A percentile compares a stretch with the other conserved stretches of the same genome.
phyloP scores from a whole-genome alignment of 768 basidiomycete genomes.

The Tulasnella calospora region DNA sequence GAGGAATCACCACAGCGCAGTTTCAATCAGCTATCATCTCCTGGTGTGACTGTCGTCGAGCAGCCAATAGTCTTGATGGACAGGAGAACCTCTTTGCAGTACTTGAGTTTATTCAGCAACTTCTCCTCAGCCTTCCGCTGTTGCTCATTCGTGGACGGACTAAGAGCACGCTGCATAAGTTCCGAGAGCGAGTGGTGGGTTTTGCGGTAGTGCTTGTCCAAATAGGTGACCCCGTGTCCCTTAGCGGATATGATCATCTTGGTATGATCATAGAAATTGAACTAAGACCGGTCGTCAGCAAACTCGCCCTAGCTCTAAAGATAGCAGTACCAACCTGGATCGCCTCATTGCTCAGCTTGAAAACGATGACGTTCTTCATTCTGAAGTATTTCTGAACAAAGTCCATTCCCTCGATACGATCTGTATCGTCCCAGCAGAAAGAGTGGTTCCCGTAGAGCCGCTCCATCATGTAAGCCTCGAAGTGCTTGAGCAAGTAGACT shows the following conservation, averaged over 20 bases:
- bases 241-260: conserved; percentile 84
- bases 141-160: conserved; percentile 46
- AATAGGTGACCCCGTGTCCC: conserved; percentile 77
- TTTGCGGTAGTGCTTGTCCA: conserved; percentile 81
- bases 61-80: conserved; percentile 18
- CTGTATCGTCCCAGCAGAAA: conserved; percentile 69
- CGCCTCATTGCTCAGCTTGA: conserved; percentile 91
- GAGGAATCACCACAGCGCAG: neutral
- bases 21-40: neutral
- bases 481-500: conserved; percentile 87
- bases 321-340: conserved; percentile 66
- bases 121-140: conserved; percentile 57
- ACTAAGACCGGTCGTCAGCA: conserved; percentile 47
- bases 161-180: conserved; percentile 56
- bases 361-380: conserved; percentile 96
- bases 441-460: conserved; percentile 78
- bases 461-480: conserved; percentile 92
- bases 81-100: conserved; percentile 60
- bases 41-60: conserved; percentile 5
- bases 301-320: neutral
- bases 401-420: conserved; percentile 77
- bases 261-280: conserved; percentile 98
- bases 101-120: conserved; percentile 74
- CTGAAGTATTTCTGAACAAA: conserved; percentile 93
- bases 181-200: conserved; percentile 67